Base-by-base conservation (phyloP, 768 basidiomycete species). In the Trametes villosa region DNA sequence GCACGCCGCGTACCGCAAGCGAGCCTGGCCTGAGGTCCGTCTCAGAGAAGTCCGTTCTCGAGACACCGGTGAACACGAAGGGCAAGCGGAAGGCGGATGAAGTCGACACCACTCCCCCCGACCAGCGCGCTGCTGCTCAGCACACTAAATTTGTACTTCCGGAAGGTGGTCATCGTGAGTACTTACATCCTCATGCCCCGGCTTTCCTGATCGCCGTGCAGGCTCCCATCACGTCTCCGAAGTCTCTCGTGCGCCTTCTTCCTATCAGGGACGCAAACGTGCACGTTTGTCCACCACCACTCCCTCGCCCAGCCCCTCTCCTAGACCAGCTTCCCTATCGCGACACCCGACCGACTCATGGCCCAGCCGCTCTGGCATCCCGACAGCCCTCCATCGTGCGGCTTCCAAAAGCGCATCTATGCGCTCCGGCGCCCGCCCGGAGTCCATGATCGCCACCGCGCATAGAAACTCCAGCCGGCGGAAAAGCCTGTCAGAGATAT, bases 71-170 rank as follows among this genome's bases (percentile, higher is more conserved):
- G 40, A 68, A 66, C 59, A 69, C 73, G 33, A 83, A 78, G 65
- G 86, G 86, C 8, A 91, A 91, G 71, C 78, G 89, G 61, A 91
- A 91, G 69, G 88, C 87, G 7, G 87, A 88, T 44, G 89, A 90
- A 64, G 76, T 85, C n/a, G 87, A 86, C 60, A 75, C 81, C 31
- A 88, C 89, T 3, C 87, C 88, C 33, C 86, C 88, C 8, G 87
- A 88, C 67, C 82, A 78, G 59, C 83, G 79, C 69, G 79, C 81
- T 59, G 79, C 81, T 59, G 72, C 59, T 1, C 77, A 79, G 40
- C 80, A 76, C 50, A 77, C 89, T 38, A 89, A 86, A 7, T 91
- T 89, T 69, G 86, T 86, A 41, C 78, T 83, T 53, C 78, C 78
- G 26, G 60, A 70, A 24, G 85, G 84, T 59, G 79, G 80, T 59